A percentile compares a stretch with the other conserved stretches of the same genome.
Evolutionary conservation across 768 basidiomycete species (phyloP).

Genomic region (Russula vinacea): DNA sequence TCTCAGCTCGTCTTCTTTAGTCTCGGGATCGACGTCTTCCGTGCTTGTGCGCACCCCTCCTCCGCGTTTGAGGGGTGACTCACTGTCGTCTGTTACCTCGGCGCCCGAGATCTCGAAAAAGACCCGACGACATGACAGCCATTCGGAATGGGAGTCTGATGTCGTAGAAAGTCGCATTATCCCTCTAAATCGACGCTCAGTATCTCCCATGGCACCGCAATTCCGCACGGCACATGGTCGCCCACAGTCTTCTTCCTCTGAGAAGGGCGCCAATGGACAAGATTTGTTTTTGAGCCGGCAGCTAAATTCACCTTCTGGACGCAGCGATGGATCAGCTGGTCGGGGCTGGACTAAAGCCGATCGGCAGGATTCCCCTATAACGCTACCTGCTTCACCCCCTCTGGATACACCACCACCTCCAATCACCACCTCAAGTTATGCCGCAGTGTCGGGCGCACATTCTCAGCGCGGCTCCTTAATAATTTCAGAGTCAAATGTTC

Average conservation of each 20-base stretch:
- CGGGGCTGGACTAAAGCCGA: constrained; percentile 38
- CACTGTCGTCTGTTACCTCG: constrained; percentile 57
- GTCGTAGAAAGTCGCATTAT: constrained; percentile 51
- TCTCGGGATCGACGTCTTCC: constrained; percentile 28
- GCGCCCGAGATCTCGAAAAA: constrained; percentile 47
- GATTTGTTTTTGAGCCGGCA: background rate
- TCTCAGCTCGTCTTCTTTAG: constrained; percentile 46
- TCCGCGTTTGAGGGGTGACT: constrained; percentile 44
- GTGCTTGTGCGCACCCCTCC: constrained; percentile 29
- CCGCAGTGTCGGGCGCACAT: constrained; percentile 36
- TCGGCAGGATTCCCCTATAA: constrained; percentile 41
- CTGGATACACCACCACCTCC: constrained; percentile 41
- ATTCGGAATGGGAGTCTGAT: constrained; percentile 60
- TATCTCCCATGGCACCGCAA: constrained; percentile 63
- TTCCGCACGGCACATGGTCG: constrained; percentile 32
- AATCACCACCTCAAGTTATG: constrained; percentile 28
- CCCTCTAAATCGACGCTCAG: constrained; percentile 59
- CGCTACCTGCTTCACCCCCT: constrained; percentile 40
- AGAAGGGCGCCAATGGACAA: constrained; percentile 15
- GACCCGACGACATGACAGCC: constrained; percentile 37
- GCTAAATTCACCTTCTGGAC: constrained; percentile 19
- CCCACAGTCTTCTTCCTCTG: constrained; percentile 38
- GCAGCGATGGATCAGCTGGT: constrained; percentile 32
- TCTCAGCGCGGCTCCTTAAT: constrained; percentile 38
- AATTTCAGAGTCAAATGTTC: constrained; percentile 33